Base-by-base conservation (phyloP, 139 green algal genomes). In the Chlamydomonas urium region DNA sequence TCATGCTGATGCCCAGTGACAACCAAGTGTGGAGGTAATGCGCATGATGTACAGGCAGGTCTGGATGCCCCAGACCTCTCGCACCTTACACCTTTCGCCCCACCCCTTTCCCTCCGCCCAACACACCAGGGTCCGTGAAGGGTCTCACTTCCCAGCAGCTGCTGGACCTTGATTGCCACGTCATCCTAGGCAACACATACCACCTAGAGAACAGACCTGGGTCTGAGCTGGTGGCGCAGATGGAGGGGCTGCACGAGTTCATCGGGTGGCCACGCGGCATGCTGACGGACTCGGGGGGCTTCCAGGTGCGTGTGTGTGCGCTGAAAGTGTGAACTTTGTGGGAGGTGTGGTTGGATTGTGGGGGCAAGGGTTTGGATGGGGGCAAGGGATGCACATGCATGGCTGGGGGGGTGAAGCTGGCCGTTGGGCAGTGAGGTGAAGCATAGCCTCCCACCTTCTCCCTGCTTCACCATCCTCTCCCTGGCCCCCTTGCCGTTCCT, bases 111-210 rank as follows among this genome's bases (percentile, higher is more conserved):
- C 42, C 42, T 14, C 42, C 21, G 53, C 53, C 53, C 21, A 17
- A 8, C 21, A 10, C 8, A 62, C 24, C 38, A 72, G 66, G 74
- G 21, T 77, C 29, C 47, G 89, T 38, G 53, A 83, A 80, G 65
- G 73, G 47, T 28, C 38, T 75, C 19, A 63, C 60, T 26, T 68
- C 21, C 38, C 29, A 79, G 35, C 90, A 95, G 79, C 76, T 97
- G 58, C 61, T 86, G 66, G 89, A 95, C 0, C 69, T 94, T 17
- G 74, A 86, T 65, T 97, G 91, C 81, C 93, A 95, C 45, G 79
- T 97, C 37, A 90, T 98, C 53, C 81, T 98, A 28, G 94, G 92
- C 36, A 98, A 98, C 88, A 98, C 94, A 1, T 98, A 98, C 85
- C 91, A 96, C 74, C 77, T 95, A 38, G 85, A 87, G 59, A 88